Conservation (phyloP, 1,284 basidiomycete species). For the Malassezia psittaci region DNA sequence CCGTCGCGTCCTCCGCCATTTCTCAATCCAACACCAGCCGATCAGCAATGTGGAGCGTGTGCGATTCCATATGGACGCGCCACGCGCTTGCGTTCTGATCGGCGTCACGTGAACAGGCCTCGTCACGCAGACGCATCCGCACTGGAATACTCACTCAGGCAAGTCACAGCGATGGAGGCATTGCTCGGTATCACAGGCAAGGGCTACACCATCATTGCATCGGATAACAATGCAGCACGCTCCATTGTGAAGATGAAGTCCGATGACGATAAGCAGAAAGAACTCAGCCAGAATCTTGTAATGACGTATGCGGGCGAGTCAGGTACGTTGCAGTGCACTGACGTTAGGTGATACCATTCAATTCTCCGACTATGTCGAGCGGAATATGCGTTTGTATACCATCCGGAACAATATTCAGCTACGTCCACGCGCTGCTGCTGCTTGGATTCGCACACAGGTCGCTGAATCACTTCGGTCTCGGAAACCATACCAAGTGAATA, state of each 20-base stretch:
- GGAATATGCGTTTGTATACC: slow-evolving; percentile 88
- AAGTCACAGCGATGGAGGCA: slow-evolving; percentile 48
- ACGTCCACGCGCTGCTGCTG: slow-evolving; percentile 75
- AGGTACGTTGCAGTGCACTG: slow-evolving; percentile 13
- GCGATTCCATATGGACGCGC: too few species aligned
- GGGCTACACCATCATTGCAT: slow-evolving; percentile 53
- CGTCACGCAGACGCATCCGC: slow-evolving; percentile 8
- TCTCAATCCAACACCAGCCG: too few species aligned
- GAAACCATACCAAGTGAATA: slow-evolving; percentile 79
- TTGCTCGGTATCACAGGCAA: slow-evolving; percentile 51
- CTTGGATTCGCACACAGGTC: slow-evolving; percentile 84
- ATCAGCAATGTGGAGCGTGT: too few species aligned
- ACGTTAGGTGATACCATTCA: slow-evolving; percentile 75
- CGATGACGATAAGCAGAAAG: slow-evolving; percentile 94
- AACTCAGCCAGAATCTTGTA: slow-evolving; percentile 76
- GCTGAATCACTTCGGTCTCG: slow-evolving; percentile 81
- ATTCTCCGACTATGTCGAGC: slow-evolving; percentile 90
- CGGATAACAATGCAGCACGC: slow-evolving; percentile 76
- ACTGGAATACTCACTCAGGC: not conserved
- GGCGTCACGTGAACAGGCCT: slow-evolving; percentile 16
- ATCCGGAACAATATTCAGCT: slow-evolving; percentile 75
- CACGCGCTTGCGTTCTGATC: not conserved
- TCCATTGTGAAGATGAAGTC: slow-evolving; percentile 96
- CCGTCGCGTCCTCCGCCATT: slow-evolving; percentile 15
- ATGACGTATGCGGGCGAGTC: slow-evolving; percentile 94